Evolutionary conservation across 2,329 filamentous ascomycete genomes (phyloP).

Genomic region (Fusarium domesticum): DNA sequence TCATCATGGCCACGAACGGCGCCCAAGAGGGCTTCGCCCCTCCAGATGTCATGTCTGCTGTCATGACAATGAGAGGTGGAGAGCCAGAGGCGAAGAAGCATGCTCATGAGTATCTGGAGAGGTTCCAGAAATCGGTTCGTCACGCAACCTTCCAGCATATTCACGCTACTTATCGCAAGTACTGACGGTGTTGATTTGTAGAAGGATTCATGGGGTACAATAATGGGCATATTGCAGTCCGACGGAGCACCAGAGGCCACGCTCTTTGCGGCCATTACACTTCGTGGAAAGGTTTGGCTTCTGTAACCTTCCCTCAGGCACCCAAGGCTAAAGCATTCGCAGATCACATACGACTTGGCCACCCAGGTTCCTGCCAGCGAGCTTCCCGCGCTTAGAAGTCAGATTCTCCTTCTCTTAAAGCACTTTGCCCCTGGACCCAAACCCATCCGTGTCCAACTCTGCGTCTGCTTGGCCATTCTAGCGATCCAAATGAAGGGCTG

Average conservation of each 20-base stretch:
- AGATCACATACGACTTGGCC: conserved; percentile 94
- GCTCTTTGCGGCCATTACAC: conserved; percentile 91
- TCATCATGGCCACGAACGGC: conserved; percentile 63
- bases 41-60: conserved; percentile 72
- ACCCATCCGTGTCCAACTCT: conserved; percentile 84
- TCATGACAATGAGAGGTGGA: conserved; percentile 87
- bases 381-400: conserved; percentile 74
- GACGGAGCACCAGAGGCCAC: conserved; percentile 79
- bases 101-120: conserved; percentile 86
- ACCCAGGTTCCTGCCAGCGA: conserved; percentile 78
- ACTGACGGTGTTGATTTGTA: conserved; percentile 39
- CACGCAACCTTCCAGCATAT: background rate
- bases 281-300: conserved; percentile 84
- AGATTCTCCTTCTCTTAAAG: conserved; percentile 77
- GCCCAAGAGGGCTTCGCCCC: conserved; percentile 72
- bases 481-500: conserved; percentile 95
- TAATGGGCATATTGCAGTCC: conserved; percentile 82
- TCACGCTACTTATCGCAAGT: background rate
- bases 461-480: conserved; percentile 88
- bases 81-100: conserved; percentile 81
- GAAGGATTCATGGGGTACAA: conserved; percentile 88
- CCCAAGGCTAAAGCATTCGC: conserved; percentile 6
- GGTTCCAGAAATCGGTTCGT: conserved; percentile 93
- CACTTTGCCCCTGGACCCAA: conserved; percentile 79
- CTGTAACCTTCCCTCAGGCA: background rate